Evolutionary conservation across 192 early-diverging fungal species (phyloP).

Genomic region (Borealophlyctis nickersoniae): DNA sequence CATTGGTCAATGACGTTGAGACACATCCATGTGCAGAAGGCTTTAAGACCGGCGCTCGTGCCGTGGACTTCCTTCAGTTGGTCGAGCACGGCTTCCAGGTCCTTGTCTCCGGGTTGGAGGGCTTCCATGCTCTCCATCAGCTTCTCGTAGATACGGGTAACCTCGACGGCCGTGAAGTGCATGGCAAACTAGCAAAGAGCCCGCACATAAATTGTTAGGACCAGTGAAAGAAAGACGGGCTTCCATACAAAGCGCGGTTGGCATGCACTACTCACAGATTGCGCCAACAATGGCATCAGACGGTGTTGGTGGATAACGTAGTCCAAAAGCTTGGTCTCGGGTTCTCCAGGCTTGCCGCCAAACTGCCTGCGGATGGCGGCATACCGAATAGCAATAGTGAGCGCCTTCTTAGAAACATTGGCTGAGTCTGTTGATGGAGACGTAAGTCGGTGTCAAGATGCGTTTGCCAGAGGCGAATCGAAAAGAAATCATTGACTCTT

Average conservation of each 20-base stretch:
- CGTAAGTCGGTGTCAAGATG: slow-evolving; percentile 52
- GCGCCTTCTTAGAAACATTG: slow-evolving; percentile 83
- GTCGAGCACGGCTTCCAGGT: slow-evolving; percentile 63
- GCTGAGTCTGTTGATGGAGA: slow-evolving; percentile 82
- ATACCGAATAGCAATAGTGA: slow-evolving; percentile 88
- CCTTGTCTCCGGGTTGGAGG: slow-evolving; percentile 60
- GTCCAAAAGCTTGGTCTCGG: slow-evolving; percentile 87
- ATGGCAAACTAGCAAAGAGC: slow-evolving; percentile 61
- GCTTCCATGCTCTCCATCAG: slow-evolving; percentile 76
- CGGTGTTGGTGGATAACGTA: slow-evolving; percentile 93
- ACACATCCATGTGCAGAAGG: slow-evolving; percentile 90
- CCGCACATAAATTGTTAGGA: background rate
- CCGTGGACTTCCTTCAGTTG: slow-evolving; percentile 88
- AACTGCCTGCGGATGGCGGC: slow-evolving; percentile 91
- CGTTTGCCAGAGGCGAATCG: background rate
- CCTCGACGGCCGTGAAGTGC: slow-evolving; percentile 85
- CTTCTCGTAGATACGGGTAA: slow-evolving; percentile 69
- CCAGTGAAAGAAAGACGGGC: background rate
- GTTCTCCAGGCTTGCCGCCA: slow-evolving; percentile 53
- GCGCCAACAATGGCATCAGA: slow-evolving; percentile 86
- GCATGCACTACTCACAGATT: slow-evolving; percentile 50
- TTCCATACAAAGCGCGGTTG: slow-evolving; percentile 9
- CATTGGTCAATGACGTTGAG: slow-evolving; percentile 88
- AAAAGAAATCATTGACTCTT: background rate
- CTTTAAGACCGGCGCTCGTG: slow-evolving; percentile 87